Conservation (phyloP, 768 basidiomycete genomes). For the Trametes sanguinea region DNA sequence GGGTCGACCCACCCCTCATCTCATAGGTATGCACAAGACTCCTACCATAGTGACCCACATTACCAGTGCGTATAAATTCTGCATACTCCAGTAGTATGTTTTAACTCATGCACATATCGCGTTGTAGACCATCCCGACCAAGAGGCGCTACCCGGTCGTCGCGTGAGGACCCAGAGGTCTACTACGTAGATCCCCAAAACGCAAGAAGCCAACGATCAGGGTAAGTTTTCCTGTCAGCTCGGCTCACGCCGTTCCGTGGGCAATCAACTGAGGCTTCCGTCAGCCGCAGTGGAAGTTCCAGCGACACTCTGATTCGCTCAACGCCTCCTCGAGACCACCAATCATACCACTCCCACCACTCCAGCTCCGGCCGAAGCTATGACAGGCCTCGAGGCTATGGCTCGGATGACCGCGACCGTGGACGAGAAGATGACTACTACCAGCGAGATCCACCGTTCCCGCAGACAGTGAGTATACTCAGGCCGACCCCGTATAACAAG, state of each 20-base stretch:
- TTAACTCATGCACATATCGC: not conserved
- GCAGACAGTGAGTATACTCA: constrained; percentile 15
- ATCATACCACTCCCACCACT: constrained; percentile 3
- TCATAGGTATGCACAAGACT: constrained; percentile 8
- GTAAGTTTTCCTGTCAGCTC: not conserved
- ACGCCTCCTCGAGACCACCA: constrained; percentile 15
- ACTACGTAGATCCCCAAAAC: constrained; percentile 7
- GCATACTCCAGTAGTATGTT: not conserved
- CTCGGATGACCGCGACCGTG: constrained; percentile 11
- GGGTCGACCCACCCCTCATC: not conserved
- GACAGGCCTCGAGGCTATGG: constrained; percentile 9
- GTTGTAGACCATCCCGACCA: constrained; percentile 13
- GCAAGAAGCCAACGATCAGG: constrained; percentile 11
- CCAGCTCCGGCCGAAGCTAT: constrained; percentile 6
- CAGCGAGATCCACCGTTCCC: constrained; percentile 12
- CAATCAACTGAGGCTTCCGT: too few relatives aligned
- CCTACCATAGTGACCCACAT: constrained; percentile 18
- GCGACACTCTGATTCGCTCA: constrained; percentile 18
- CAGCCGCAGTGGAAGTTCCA: constrained; percentile 15
- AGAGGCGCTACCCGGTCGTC: constrained; percentile 18
- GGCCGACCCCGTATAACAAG: not conserved
- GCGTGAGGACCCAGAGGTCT: constrained; percentile 4
- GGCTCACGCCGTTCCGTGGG: too few relatives aligned
- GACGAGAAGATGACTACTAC: constrained; percentile 9
- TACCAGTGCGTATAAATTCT: constrained; percentile 10